Percentiles rank a stretch among this genome's conserved stretches.
phyloP scores from a whole-genome alignment of 2,329 filamentous ascomycete genomes.

The Paecilomyces dactylethromorphus region DNA sequence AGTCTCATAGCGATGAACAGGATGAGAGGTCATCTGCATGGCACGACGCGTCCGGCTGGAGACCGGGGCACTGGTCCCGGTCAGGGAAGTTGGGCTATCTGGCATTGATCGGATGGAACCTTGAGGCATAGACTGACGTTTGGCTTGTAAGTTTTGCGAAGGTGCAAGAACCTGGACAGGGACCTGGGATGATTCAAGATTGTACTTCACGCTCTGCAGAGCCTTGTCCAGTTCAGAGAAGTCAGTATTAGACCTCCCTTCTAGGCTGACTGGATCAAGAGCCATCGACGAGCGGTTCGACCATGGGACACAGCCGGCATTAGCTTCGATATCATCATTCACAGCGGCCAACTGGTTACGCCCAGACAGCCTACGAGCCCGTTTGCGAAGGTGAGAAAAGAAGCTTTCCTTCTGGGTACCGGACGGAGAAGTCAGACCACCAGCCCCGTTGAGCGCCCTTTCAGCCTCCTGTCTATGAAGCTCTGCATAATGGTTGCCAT shows the following conservation, averaged over 20 bases:
- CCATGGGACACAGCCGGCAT: constrained; percentile 86
- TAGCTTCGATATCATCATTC: constrained; percentile 84
- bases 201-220: constrained; percentile 54
- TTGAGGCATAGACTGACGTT: constrained; percentile 35
- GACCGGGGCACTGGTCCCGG: constrained; percentile 45
- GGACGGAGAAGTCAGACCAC: constrained; percentile 67
- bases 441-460: constrained; percentile 76
- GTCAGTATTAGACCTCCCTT: constrained; percentile 43
- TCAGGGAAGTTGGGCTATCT: constrained; percentile 20
- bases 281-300: constrained; percentile 78
- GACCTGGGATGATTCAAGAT: constrained; percentile 43
- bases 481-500: constrained; percentile 88
- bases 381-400: constrained; percentile 93
- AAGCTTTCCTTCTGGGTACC: constrained; percentile 88
- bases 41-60: constrained; percentile 76
- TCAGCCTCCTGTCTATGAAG: constrained; percentile 87
- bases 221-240: constrained; percentile 57
- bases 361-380: constrained; percentile 85
- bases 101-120: constrained; percentile 21
- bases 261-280: constrained; percentile 54
- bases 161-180: constrained; percentile 29
- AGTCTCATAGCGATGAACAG: constrained; percentile 81
- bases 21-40: constrained; percentile 62
- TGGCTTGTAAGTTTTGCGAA: constrained; percentile 19
- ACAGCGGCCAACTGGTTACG: constrained; percentile 79